Conservation (phyloP, 306 rosid genomes). For the Luffa acutangula region DNA sequence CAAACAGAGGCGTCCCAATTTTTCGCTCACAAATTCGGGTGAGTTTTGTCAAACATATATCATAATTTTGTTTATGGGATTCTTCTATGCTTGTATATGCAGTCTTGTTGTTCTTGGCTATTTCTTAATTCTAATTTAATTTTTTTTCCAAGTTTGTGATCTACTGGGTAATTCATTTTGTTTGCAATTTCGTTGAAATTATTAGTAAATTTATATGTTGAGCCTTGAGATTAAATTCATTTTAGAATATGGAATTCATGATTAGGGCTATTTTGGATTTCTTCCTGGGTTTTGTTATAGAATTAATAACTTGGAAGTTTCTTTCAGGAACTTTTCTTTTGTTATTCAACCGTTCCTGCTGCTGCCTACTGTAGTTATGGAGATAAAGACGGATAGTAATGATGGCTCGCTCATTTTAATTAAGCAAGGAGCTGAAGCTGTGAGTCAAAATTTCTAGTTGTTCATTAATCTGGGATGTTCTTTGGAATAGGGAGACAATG, state of each 20-base stretch:
- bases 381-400: neutral
- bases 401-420: slow-evolving; percentile 1
- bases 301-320: neutral
- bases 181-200: neutral
- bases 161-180: neutral
- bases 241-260: slow-evolving; percentile 1
- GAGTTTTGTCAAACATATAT: neutral
- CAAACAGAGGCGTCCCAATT: neutral
- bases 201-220: neutral
- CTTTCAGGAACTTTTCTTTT: neutral
- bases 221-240: neutral
- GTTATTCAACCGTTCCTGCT: neutral
- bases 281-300: neutral
- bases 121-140: neutral
- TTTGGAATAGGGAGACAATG: neutral
- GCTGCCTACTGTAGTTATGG: neutral
- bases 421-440: slow-evolving; percentile 12
- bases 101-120: neutral
- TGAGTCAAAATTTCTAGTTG: neutral
- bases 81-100: neutral
- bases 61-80: neutral
- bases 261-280: neutral
- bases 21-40: neutral
- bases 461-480: neutral
- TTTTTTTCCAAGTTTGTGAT: neutral